Conservation (phyloP, 257 asterid species). For the Striga asiatica region DNA sequence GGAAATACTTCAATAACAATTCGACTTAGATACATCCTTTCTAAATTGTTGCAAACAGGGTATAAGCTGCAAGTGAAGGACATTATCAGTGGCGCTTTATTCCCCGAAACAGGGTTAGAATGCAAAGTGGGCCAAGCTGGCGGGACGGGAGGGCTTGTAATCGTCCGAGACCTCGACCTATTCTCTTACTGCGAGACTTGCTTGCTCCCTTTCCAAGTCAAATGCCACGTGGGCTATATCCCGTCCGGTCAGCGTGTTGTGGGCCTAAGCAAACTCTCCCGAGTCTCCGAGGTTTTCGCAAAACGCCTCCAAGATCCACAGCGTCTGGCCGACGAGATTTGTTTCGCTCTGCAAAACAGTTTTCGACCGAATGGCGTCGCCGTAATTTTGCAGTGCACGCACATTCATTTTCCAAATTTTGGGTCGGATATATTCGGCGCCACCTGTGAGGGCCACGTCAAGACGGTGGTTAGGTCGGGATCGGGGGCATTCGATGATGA, state of each 20-base stretch:
- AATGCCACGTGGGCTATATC: conserved; percentile 83
- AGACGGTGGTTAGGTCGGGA: conserved; percentile 43
- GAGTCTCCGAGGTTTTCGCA: conserved; percentile 80
- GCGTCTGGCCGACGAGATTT: conserved; percentile 65
- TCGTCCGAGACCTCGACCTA: conserved; percentile 89
- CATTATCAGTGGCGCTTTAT: conserved; percentile 71
- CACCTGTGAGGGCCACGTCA: conserved; percentile 55
- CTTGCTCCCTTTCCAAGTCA: conserved; percentile 88
- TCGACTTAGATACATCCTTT: neutral
- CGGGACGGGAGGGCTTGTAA: conserved; percentile 87
- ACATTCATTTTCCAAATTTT: conserved; percentile 53
- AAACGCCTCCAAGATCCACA: conserved; percentile 93
- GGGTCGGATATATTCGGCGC: conserved; percentile 37
- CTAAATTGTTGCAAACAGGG: conserved; percentile 31
- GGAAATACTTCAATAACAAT: too few relatives aligned
- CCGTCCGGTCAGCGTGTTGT: conserved; percentile 75
- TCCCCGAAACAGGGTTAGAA: conserved; percentile 83
- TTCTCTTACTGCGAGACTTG: conserved; percentile 91
- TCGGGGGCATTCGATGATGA: conserved; percentile 64
- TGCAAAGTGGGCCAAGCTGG: conserved; percentile 71
- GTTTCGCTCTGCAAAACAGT: conserved; percentile 56
- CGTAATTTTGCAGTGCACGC: conserved; percentile 65
- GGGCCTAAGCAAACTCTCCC: conserved; percentile 88
- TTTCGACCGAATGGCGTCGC: conserved; percentile 88
- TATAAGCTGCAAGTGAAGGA: conserved; percentile 68